Conservation (phyloP, 345 rosid species). For the Euclidium syriacum region DNA sequence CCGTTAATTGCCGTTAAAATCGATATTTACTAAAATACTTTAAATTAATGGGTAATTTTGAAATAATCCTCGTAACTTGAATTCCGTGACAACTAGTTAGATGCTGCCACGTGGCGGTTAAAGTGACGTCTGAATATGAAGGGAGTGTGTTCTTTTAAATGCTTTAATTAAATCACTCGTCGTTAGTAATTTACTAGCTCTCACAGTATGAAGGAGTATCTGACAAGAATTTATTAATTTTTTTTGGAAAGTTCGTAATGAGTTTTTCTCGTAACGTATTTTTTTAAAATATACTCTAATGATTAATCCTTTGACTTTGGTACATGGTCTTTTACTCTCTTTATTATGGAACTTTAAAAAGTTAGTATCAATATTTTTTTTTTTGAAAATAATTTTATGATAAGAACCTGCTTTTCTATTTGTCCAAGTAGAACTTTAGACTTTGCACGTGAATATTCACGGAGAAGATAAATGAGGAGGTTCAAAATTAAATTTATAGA, state of each 20-base stretch:
- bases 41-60: not conserved
- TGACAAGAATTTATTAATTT: conserved; percentile 11
- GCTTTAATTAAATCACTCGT: conserved; percentile 2
- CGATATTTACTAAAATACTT: not conserved
- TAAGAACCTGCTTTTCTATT: not conserved
- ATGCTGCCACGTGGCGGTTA: conserved; percentile 5
- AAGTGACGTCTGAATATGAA: not conserved
- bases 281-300: not conserved
- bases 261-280: conserved; percentile 5
- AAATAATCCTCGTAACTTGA: not conserved
- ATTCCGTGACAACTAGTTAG: not conserved
- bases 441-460: conserved; percentile 30
- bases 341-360: not conserved
- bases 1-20: conserved; percentile 29
- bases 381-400: not conserved
- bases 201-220: not conserved
- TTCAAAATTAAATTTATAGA: not conserved
- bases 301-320: conserved; percentile 12
- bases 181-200: conserved; percentile 7
- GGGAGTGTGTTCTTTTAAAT: conserved; percentile 12
- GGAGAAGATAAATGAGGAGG: conserved; percentile 22
- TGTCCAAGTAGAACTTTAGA: not conserved
- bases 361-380: not conserved
- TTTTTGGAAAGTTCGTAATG: conserved; percentile 11
- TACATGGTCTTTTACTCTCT: not conserved